Evolutionary conservation across 176 grass and related monocot genomes (phyloP), one percentile per base, ranked within the genome.

Genomic region (Puya raimondii): DNA sequence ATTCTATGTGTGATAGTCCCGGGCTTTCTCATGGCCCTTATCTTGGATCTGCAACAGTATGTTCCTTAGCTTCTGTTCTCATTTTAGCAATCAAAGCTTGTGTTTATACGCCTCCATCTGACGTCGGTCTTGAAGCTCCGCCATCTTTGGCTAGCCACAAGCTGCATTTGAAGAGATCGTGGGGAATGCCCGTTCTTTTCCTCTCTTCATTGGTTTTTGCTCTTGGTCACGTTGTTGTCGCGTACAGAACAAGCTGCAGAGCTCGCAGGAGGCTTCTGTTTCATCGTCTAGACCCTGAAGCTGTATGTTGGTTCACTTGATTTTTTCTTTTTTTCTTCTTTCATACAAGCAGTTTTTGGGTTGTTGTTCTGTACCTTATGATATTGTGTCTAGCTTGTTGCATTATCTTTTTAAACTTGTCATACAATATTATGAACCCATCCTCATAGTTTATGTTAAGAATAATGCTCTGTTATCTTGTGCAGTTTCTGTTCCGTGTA

Each of bases 141-240:
- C 89, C 93, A 13, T 90, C 93, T 13, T 75, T 92, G 72, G 58
- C 79, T 14, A 82, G 83, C 58, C 83, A 89, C 64, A 82, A 74
- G 21, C 63, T 85, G 11, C 83, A 89, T 80, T 53, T 81, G 64
- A 97, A 82, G 71, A 87, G 71, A 67, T 76, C 85, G 27, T 92
- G 86, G 86, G 93, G 86, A 64, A 90, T 97, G 93, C 89, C 93
- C 9, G 65, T 87, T 74, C 79, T 97, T 49, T 97, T 97, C 72
- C 71, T 92, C 16, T 97, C 93, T 48, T 97, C 88, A 65, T 73
- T 92, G 79, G 79, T 97, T 8, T 97, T 97, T 57, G 93, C 84
- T 27, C 88, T 97, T 72, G 89, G 84, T 50, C 93, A 97, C 74
- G 70, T 92, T 74, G 85, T 92, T 11, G 81, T 92, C 52, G 93